Base-by-base conservation (phyloP, 139 green algal species). In the Gonium pectorale region DNA sequence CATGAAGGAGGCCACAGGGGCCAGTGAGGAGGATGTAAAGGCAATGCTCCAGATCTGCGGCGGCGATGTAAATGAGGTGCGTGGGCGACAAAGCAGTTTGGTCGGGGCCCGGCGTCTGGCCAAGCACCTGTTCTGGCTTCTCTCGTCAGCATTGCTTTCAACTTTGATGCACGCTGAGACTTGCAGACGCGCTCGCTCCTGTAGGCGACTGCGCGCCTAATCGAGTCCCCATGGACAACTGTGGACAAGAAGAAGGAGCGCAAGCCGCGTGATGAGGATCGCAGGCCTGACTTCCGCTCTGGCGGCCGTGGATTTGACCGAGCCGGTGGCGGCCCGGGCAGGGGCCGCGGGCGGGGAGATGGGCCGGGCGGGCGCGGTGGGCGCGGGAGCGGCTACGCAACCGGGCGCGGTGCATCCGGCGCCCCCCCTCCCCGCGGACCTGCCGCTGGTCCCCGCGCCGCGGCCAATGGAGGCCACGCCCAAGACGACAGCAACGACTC, bases 1-100 rank as follows among this genome's bases (percentile, higher is more conserved):
- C 37, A 90, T 91, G 73, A 88, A 88, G 68, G 88, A 89, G 74
- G 80, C 60, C 27, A 91, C 88, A 0, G 80, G 85, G 5, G 85
- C 88, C 4, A 85, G 60, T 29, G 85, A 91, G 21, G 88, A 91
- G 17, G 88, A 91, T 31, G 77, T 91, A 26, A 78, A 69, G 37
- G 35, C 67, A 3, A 90, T 86, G 72, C 84, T 91, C 40, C 80
- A 90, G 43, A 43, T 85, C 9, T 91, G 88, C 68, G 37, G 63
- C 54, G 85, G 86, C 5, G 88, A 91, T 38, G 85, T 88, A 19
- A 91, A 91, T 74, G 31, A 73, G 60, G n/a, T n/a, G n/a, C n/a
- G n/a, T n/a, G n/a, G n/a, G n/a, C n/a, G n/a, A n/a, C n/a, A n/a
- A n/a, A n/a, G n/a, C n/a, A n/a, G n/a, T n/a, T n/a, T n/a, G n/a